Evolutionary conservation across 2,329 filamentous ascomycete species (phyloP), one percentile per base, ranked within the genome.

Genomic region (Fusarium napiforme): DNA sequence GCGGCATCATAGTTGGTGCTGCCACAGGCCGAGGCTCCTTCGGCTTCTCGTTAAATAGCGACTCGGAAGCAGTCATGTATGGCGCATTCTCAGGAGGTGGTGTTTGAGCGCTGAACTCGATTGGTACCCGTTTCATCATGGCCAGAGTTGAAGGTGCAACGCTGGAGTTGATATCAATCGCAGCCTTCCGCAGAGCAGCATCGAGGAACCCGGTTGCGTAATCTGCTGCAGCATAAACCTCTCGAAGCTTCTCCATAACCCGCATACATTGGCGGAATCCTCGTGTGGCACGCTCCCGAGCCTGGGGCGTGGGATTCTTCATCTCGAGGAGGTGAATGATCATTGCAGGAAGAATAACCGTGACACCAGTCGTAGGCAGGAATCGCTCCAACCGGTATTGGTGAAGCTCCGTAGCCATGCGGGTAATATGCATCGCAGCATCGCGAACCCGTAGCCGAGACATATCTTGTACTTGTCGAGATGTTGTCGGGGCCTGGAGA

Each of bases 191-290:
- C 71, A 97, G 93, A 2, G 95, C 94, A 3, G 95, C 94, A 80
- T 97, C 94, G n/a, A 98, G 87, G 84, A 98, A 98, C 5, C 93
- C 93, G 2, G 93, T 96, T n/a, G 94, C 95, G 78, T 96, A 97
- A 81, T 98, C 95, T n/a, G 96, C 96, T 0, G 95, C 95, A 1
- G 95, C 92, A 78, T 98, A 98, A 36, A 95, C 93, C 78, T 97
- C 94, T 42, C 95, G 91, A 23, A 98, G 87, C 72, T 92, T 92
- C 80, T 95, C 92, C 86, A 98, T 93, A 67, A 97, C 94, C 52
- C 92, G 89, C 94, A 98, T 97, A 83, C 96, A 98, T 80, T 95
- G 92, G 76, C 92, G 93, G 84, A 97, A 97, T 26, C 94, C 93
- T 65, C 92, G 89, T 30, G 95, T 88, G 52, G 93, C 95, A 46